phyloP scores from a whole-genome alignment of 2,329 filamentous ascomycete species.

The Diaporthe humulicola region DNA sequence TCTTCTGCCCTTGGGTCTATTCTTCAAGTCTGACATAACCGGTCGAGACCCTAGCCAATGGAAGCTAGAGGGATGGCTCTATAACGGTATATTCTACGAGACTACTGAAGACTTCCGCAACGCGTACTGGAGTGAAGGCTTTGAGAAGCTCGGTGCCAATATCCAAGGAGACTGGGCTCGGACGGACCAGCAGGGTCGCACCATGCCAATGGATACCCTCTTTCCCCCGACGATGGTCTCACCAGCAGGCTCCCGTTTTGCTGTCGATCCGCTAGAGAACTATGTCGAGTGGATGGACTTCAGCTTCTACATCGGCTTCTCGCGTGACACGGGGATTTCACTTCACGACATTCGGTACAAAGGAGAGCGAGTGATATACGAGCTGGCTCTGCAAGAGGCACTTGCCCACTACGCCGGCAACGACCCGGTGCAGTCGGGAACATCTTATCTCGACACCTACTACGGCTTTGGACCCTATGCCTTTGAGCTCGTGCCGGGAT shows the following conservation, averaged over 20 bases:
- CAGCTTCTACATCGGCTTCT: conserved; percentile 64
- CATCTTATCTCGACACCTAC: conserved; percentile 60
- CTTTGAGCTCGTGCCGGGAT: conserved; percentile 61
- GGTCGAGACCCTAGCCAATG: conserved; percentile 64
- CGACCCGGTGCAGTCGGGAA: conserved; percentile 60
- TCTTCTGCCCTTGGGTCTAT: conserved; percentile 60
- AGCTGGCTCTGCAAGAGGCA: conserved; percentile 68
- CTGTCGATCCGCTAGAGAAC: conserved; percentile 56
- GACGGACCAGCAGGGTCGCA: conserved; percentile 55
- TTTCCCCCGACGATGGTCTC: conserved; percentile 55
- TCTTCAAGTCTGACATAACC: conserved; percentile 61
- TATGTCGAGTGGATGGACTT: conserved; percentile 67
- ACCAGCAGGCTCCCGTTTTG: conserved; percentile 56
- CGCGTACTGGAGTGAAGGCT: conserved; percentile 57
- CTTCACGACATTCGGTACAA: conserved; percentile 67
- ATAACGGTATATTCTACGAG: conserved; percentile 66
- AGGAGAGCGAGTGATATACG: conserved; percentile 67
- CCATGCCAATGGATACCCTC: conserved; percentile 51
- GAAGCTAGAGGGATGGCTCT: conserved; percentile 66
- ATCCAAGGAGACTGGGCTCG: conserved; percentile 62
- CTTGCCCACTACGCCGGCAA: conserved; percentile 64
- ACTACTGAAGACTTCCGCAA: conserved; percentile 61
- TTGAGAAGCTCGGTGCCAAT: conserved; percentile 61
- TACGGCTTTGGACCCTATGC: conserved; percentile 62
- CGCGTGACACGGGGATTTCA: conserved; percentile 60